phyloP scores from a whole-genome alignment of 345 rosid genomes.

The Syzygium aromaticum region DNA sequence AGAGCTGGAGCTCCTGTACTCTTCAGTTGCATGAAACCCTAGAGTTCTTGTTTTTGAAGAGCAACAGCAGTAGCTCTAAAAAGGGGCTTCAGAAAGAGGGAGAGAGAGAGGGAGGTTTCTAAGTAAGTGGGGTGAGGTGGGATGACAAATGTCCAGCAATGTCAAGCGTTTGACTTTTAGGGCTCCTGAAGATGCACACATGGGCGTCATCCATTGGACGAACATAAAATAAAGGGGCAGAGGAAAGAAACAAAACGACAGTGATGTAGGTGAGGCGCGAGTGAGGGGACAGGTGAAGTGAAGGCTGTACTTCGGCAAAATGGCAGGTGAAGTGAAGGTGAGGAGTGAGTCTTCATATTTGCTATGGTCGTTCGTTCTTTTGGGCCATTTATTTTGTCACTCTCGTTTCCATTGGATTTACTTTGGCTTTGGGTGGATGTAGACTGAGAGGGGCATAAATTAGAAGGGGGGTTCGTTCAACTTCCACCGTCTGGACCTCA shows the following conservation, averaged over 20 bases:
- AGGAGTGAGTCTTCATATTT: not conserved
- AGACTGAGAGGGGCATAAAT: not conserved
- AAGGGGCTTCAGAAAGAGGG: not conserved
- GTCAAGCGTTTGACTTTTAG: not conserved
- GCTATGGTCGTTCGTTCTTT: not conserved
- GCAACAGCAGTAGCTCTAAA: not conserved
- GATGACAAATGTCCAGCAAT: not conserved
- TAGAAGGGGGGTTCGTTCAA: not conserved
- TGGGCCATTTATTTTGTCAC: not conserved
- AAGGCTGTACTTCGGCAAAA: not conserved
- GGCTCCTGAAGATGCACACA: not conserved
- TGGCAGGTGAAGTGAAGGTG: not conserved
- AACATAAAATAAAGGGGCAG: not conserved
- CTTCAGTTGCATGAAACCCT: not conserved
- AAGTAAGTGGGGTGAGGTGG: not conserved
- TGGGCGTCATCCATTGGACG: not conserved
- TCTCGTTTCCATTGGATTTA: not conserved
- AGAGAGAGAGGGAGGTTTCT: not conserved
- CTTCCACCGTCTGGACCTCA: not conserved
- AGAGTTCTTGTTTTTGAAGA: not conserved
- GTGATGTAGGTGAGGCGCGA: not conserved
- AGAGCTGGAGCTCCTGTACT: not conserved
- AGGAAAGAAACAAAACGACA: not conserved
- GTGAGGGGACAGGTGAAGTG: not conserved
- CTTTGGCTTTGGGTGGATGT: not conserved